Base-by-base conservation (phyloP, 2,329 filamentous ascomycete species). In the Colletotrichum lupini region DNA sequence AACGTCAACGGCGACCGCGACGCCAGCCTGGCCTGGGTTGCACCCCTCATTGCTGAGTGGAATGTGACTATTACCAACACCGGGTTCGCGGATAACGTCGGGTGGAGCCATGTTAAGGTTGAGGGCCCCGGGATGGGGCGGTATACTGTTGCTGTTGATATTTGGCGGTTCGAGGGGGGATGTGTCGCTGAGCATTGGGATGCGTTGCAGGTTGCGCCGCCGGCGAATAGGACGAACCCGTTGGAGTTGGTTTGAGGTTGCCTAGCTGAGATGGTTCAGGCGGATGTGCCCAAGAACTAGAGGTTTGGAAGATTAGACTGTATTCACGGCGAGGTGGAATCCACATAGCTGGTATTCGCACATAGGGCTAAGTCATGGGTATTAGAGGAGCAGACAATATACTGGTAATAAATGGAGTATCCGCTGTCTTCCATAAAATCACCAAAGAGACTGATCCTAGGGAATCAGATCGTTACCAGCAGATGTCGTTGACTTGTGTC, bases 121-220 rank as follows among this genome's bases (percentile, higher is more conserved):
- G 59, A 62, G 59, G 59, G 59, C 1, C 37, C 37, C 6, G 42
- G 42, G 24, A 62, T 62, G 59, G 59, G 59, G 28, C 42, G 59
- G n/a, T 62, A 62, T 26, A 53, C 42, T 49, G 59, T 52, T 11
- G 59, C 59, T 4, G 59, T 62, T 62, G 59, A 62, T 62, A 62
- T 62, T 4, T 62, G 59, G 59, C 59, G 59, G 14, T 62, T 62
- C n/a, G 59, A 62, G 59, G 59, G 59, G 30, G 32, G 59, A 0
- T 62, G 59, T n/a, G 35, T 53, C 11, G 59, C 59, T 24, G 59
- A 62, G 59, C 59, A 62, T 16, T 62, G 59, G 59, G 59, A 62
- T 53, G 59, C 59, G 5, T 16, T 52, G 42, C 59, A 62, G 22
- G 42, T 62, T 32, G 59, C 59, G 37, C 59, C 59, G 37, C 59